Conservation (phyloP, 495 filamentous ascomycete genomes). For the Penicillium canescens region DNA sequence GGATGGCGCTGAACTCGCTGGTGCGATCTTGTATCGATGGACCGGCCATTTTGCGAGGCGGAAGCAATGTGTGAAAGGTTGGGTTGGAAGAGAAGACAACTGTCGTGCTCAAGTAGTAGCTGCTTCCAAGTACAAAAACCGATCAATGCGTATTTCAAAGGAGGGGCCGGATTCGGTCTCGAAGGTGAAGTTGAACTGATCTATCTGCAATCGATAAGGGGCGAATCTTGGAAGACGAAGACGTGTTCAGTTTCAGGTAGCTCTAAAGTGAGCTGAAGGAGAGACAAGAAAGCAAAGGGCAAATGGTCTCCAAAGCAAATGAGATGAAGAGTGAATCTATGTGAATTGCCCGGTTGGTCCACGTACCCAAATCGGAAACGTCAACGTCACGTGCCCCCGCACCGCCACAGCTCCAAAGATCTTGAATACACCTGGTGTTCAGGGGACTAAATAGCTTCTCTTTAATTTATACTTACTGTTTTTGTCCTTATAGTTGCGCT, state of each 20-base stretch:
- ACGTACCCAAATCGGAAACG: not conserved
- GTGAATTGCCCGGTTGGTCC: not conserved
- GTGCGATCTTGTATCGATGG: conserved; percentile 95
- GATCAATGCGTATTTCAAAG: not conserved
- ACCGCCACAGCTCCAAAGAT: conserved; percentile 17
- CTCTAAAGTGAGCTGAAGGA: not conserved
- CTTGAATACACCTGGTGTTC: not conserved
- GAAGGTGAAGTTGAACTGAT: not conserved
- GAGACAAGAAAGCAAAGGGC: not conserved
- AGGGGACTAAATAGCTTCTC: conserved; percentile 10
- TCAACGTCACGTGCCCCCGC: conserved; percentile 19
- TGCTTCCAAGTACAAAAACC: too few relatives aligned
- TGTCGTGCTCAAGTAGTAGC: not conserved
- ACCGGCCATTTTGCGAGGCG: conserved; percentile 46
- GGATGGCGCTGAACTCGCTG: conserved; percentile 86
- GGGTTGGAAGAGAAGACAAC: not conserved
- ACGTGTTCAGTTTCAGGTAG: conserved; percentile 28
- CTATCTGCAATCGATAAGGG: conserved; percentile 25
- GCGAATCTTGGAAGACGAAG: conserved; percentile 7
- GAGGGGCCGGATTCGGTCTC: conserved; percentile 1
- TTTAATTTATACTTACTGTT: not conserved
- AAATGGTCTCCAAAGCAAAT: not conserved
- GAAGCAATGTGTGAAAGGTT: not conserved
- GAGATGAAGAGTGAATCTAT: too few relatives aligned
- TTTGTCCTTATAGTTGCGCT: not conserved